Conservation (phyloP, 768 basidiomycete species). For the Leucogyrophana mollusca region DNA sequence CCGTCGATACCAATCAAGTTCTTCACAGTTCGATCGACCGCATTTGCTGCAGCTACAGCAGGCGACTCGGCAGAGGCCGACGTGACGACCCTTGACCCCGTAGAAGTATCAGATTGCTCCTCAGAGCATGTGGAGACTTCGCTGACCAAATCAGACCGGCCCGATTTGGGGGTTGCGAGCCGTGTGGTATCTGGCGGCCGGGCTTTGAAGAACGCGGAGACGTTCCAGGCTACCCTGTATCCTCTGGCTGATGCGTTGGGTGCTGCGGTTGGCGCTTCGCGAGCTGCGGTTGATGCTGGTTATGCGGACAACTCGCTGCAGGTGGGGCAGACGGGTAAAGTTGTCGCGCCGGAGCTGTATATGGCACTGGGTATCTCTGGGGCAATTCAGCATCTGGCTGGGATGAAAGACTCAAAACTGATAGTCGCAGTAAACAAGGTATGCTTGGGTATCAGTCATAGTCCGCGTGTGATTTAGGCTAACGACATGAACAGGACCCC, state of each 20-base stretch:
- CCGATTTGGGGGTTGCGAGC: constrained; percentile 84
- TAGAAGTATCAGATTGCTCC: constrained; percentile 53
- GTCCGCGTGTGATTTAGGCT: constrained; percentile 5
- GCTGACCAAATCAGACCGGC: constrained; percentile 87
- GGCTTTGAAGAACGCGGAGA: constrained; percentile 91
- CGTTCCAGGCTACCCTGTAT: constrained; percentile 82
- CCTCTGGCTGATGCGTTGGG: constrained; percentile 92
- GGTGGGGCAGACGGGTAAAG: constrained; percentile 99
- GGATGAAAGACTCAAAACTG: constrained; percentile 99
- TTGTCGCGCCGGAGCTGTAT: constrained; percentile 96
- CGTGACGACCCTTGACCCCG: constrained; percentile 60
- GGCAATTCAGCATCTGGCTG: constrained; percentile 97
- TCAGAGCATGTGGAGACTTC: constrained; percentile 67
- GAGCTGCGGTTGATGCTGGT: constrained; percentile 97
- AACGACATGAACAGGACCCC: constrained; percentile 62
- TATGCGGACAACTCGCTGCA: constrained; percentile 98
- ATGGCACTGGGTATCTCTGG: constrained; percentile 97
- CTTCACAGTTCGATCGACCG: constrained; percentile 91
- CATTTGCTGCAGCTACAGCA: constrained; percentile 67
- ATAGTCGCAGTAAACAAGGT: constrained; percentile 99
- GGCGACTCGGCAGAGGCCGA: constrained; percentile 55
- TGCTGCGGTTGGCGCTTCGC: constrained; percentile 96
- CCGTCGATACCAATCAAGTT: constrained; percentile 84
- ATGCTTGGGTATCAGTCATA: constrained; percentile 14
- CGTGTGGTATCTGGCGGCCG: constrained; percentile 94